Conservation (phyloP, 495 filamentous ascomycete species). For the Thermothielavioides terrestris region DNA sequence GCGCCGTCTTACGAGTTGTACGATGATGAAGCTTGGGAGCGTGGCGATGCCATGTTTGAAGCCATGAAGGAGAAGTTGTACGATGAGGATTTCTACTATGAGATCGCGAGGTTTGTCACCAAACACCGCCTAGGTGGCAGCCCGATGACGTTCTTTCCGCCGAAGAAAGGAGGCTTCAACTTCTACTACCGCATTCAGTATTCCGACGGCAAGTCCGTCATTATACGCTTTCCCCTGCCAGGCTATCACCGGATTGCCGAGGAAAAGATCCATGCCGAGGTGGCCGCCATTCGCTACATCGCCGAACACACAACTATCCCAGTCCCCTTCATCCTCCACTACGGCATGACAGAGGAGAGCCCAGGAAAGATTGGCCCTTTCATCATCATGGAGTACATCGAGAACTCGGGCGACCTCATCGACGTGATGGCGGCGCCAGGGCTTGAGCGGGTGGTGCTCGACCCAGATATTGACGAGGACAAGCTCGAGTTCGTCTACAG, state of each 20-base stretch:
- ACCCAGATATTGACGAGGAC: slow-evolving; percentile 22
- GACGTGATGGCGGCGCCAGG: slow-evolving; percentile 19
- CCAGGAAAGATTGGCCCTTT: slow-evolving; percentile 31
- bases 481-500: slow-evolving; percentile 21
- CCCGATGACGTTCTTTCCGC: neutral
- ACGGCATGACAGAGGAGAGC: slow-evolving; percentile 16
- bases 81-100: neutral
- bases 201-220: neutral
- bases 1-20: neutral
- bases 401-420: slow-evolving; percentile 17
- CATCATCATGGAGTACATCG: slow-evolving; percentile 34
- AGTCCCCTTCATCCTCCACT: slow-evolving; percentile 21
- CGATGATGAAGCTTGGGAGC: neutral
- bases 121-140: neutral
- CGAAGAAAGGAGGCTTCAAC: neutral
- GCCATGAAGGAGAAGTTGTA: neutral
- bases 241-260: slow-evolving; percentile 1
- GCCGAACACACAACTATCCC: slow-evolving; percentile 24
- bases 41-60: neutral
- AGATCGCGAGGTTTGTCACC: neutral
- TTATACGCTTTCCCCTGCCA: neutral
- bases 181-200: neutral
- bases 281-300: slow-evolving; percentile 26
- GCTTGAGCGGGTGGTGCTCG: slow-evolving; percentile 16
- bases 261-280: slow-evolving; percentile 29